Evolutionary conservation across 148 eudicot species (phyloP), one percentile per base, ranked within the genome.

Genomic region (Rhododendron ferrugineum): DNA sequence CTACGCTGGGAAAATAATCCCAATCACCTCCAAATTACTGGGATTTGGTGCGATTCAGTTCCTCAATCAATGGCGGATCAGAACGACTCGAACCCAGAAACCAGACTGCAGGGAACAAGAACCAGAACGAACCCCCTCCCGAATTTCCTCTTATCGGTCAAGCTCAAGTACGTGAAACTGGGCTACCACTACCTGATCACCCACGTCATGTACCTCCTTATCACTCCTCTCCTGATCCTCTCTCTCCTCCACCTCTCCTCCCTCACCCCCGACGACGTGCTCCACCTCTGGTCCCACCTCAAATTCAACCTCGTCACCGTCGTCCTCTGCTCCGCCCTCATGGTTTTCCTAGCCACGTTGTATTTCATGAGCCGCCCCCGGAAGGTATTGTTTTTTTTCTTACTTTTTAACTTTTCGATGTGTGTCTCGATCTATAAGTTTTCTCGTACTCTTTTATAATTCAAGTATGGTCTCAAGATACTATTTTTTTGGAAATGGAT

Each of bases 131-230:
- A 26, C 11, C 22, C 46, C 20, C 87, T 91, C 22, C 91, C 93
- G 11, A 92, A 91, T 80, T 90, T 90, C 49, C 90, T 87, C 5
- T 26, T 84, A 4, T 90, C 93, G 0, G 90, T 92, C 0, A 85
- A 78, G 60, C 93, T 90, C 70, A 92, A 92, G 37, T 92, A 92
- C 79, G 93, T 92, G 20, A 92, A 92, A 79, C 87, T 92, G 8
- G 93, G 92, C 4, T 92, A 90, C 86, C 92, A 92, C 40, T 89
- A 92, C 75, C 52, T 92, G 20, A 92, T 92, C 74, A 76, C 90
- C 18, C 88, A 92, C 70, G 90, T 84, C 60, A 90, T 92, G 90
- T 90, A 90, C 86, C 86, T 92, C 23, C 34, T 92, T 2, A 62
- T 92, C n/a, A 16, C 86, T 32, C 92, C 92, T 5, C 76, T 92